Evolutionary conservation across 2,329 filamentous ascomycete genomes (phyloP), one percentile per base, ranked within the genome.

Genomic region (Stagonosporopsis rhizophila): DNA sequence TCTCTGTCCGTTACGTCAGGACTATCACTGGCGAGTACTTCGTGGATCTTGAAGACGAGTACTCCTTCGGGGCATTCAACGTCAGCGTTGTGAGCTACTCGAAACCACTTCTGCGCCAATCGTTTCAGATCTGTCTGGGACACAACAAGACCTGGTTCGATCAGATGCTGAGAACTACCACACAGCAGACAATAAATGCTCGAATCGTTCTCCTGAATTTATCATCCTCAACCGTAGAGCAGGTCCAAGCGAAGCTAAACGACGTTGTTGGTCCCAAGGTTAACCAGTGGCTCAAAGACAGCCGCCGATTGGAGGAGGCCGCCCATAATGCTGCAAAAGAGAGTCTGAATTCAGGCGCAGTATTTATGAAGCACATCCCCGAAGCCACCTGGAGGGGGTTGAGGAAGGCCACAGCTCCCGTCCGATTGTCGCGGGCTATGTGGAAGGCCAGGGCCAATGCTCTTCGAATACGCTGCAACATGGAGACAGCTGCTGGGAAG

Each of bases 21-120:
- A 75, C 84, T 8, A 81, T 84, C 53, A 80, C 82, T 30, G 82
- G 82, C 8, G 80, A 83, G 7, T 85, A 85, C 60, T 78, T 80
- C 14, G 71, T 85, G 34, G 78, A 79, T 25, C 68, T 85, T 15
- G 78, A 82, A 45, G 75, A 78, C 39, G 78, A 80, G 54, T 79
- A 84, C 64, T 77, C 81, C 9, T 76, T 80, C 50, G 80, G 82
- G 3, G 59, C 72, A 20, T 73, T 85, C 59, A 80, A 83, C 55
- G 75, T 85, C 34, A 80, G 77, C 28, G 77, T 85, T 42, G 64
- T 62, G 23, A 72, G 72, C 22, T 66, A 69, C 48, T 70, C 71
- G n/a, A 76, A 74, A 56, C 73, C 74, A n/a, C 60, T 72, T 1
- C 58, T 75, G n/a, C 64, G 66, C 37, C 70, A 75, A 48, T 65